Conservation (phyloP, 2,329 filamentous ascomycete genomes). For the Fusarium piperis region DNA sequence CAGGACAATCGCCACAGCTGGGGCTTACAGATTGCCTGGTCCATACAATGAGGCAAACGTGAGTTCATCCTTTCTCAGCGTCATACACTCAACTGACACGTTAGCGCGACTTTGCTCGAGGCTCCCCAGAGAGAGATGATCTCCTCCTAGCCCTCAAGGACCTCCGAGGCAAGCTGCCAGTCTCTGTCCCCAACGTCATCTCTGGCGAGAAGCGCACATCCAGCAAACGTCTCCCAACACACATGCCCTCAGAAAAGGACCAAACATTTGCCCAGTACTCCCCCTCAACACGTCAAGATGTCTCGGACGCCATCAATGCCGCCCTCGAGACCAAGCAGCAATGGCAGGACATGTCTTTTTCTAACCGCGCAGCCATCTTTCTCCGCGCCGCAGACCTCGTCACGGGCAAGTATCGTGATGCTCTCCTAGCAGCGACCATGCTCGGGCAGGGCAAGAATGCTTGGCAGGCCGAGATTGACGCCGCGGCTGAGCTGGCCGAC, state of each 20-base stretch:
- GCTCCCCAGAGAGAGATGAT: not conserved
- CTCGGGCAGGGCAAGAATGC: constrained; percentile 96
- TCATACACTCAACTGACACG: not conserved
- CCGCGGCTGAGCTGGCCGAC: constrained; percentile 90
- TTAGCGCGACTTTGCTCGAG: constrained; percentile 9
- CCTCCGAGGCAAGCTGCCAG: not conserved
- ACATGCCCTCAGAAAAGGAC: constrained; percentile 5
- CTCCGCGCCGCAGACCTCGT: constrained; percentile 93
- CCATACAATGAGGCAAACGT: constrained; percentile 8
- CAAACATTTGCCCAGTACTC: constrained; percentile 28
- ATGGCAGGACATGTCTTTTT: constrained; percentile 89
- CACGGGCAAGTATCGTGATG: constrained; percentile 89
- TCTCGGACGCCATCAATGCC: constrained; percentile 4
- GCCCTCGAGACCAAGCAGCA: constrained; percentile 72
- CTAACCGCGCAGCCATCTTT: constrained; percentile 90
- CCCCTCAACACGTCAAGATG: constrained; percentile 11
- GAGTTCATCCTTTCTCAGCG: not conserved
- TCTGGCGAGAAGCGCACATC: constrained; percentile 1
- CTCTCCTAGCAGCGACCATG: constrained; percentile 95
- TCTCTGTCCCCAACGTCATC: constrained; percentile 6
- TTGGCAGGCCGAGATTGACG: constrained; percentile 97
- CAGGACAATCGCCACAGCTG: constrained; percentile 5
- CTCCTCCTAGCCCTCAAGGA: constrained; percentile 1
- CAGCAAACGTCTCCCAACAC: not conserved
- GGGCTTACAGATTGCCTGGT: not conserved